A percentile compares a stretch with the other conserved stretches of the same genome.
Conservation (phyloP, 768 basidiomycete species). For the Galerina sulciceps region DNA sequence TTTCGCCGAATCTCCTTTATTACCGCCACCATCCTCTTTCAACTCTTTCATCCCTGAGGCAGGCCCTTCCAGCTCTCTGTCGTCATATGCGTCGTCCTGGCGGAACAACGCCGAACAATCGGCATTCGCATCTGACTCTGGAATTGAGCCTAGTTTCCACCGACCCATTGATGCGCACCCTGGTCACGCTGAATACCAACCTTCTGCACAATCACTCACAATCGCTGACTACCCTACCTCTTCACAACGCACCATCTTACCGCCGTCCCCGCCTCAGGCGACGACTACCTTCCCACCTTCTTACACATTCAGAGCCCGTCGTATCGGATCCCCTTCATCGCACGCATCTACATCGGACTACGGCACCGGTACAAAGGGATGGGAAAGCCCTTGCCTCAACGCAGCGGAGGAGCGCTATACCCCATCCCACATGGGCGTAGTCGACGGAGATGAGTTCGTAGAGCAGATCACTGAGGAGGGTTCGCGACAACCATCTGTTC, state of each 20-base stretch:
- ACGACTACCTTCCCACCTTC: background rate
- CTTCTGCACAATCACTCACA: constrained; percentile 3
- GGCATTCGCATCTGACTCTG: constrained; percentile 1
- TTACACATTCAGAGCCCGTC: constrained; percentile 18
- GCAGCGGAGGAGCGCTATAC: constrained; percentile 3
- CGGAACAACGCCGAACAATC: constrained; percentile 4
- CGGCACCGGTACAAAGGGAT: constrained; percentile 11
- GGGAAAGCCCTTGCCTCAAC: constrained; percentile 13
- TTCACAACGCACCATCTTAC: constrained; percentile 18
- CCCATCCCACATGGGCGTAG: background rate
- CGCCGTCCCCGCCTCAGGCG: constrained; percentile 11
- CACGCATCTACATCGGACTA: constrained; percentile 21
- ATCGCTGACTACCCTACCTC: constrained; percentile 23
- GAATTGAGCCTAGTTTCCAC: background rate
- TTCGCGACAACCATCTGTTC: constrained; percentile 12
- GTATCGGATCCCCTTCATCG: constrained; percentile 25
- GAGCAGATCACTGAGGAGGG: constrained; percentile 3
- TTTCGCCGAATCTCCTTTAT: constrained; percentile 13
- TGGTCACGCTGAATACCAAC: constrained; percentile 3
- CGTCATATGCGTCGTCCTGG: constrained; percentile 14
- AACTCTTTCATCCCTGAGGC: constrained; percentile 6
- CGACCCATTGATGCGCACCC: background rate
- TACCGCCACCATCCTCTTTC: constrained; percentile 9
- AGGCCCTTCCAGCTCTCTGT: background rate
- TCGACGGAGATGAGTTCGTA: constrained; percentile 1